Conservation (phyloP, 805 yeast genomes). For the Yamadazyma laniorum region DNA sequence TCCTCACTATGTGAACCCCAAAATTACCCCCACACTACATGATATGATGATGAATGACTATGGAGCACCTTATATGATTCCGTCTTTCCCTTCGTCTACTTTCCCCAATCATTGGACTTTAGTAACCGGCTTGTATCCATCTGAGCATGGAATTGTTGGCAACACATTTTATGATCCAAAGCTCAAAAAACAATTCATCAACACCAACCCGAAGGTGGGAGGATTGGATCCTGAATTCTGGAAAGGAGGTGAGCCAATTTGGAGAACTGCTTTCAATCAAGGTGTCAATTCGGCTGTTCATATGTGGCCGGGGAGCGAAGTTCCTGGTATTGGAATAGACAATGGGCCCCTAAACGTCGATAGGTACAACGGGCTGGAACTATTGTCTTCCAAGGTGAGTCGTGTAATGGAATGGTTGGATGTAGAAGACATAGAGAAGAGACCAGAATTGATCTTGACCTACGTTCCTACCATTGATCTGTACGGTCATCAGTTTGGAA, state of each 20-base stretch:
- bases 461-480: conserved; percentile 83
- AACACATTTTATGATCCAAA: conserved; percentile 72
- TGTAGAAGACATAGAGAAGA: conserved; percentile 34
- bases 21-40: conserved; percentile 70
- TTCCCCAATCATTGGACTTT: conserved; percentile 92
- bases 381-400: conserved; percentile 53
- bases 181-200: conserved; percentile 55
- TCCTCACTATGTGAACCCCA: conserved; percentile 73
- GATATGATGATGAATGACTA: conserved; percentile 49
- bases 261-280: conserved; percentile 71
- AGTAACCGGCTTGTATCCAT: conserved; percentile 81
- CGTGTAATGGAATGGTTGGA: conserved; percentile 70
- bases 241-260: conserved; percentile 83
- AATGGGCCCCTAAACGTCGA: conserved; percentile 53
- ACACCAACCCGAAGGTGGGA: conserved; percentile 54
- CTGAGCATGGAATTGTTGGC: conserved; percentile 84
- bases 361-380: conserved; percentile 62
- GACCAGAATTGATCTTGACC: conserved; percentile 77
- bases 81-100: conserved; percentile 85
- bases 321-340: conserved; percentile 43
- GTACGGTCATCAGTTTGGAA: conserved; percentile 72
- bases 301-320: conserved; percentile 97
- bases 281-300: conserved; percentile 73
- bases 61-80: conserved; percentile 80
- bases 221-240: conserved; percentile 61